phyloP scores from a whole-genome alignment of 371 early-diverging fungal species.

The Chytridiales sp. region DNA sequence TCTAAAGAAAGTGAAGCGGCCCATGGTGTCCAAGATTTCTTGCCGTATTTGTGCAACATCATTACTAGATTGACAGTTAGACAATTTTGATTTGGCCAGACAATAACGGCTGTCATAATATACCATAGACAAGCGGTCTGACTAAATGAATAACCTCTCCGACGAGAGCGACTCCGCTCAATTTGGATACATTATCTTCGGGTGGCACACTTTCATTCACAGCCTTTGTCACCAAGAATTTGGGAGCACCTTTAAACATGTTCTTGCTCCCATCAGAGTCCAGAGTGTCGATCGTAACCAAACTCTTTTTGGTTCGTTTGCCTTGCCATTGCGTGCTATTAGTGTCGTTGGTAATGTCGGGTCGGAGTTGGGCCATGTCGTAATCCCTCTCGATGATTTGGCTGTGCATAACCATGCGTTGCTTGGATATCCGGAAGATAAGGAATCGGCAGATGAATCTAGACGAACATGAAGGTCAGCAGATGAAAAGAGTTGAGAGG shows the following conservation, averaged over 20 bases:
- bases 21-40: constrained; percentile 84
- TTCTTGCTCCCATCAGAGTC: background rate
- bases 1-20: constrained; percentile 75
- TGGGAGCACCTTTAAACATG: constrained; percentile 28
- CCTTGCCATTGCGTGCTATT: constrained; percentile 26
- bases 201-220: constrained; percentile 66
- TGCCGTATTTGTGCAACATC: constrained; percentile 71
- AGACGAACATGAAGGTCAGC: background rate
- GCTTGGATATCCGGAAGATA: constrained; percentile 30
- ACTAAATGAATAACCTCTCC: constrained; percentile 82
- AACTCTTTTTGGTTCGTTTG: constrained; percentile 29
- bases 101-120: too few species aligned
- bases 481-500: background rate
- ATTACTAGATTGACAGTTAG: constrained; percentile 52
- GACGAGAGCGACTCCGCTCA: constrained; percentile 56
- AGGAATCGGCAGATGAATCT: constrained; percentile 35
- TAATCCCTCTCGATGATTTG: constrained; percentile 46
- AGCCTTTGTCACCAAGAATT: constrained; percentile 20
- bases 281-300: background rate
- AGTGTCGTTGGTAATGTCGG: constrained; percentile 1
- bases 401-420: constrained; percentile 36
- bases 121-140: constrained; percentile 74
- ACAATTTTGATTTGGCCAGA: too few species aligned
- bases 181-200: constrained; percentile 62
- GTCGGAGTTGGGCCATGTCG: constrained; percentile 34